Conservation (phyloP, 78 protist genomes). For the Dictyostelium intermedium region DNA sequence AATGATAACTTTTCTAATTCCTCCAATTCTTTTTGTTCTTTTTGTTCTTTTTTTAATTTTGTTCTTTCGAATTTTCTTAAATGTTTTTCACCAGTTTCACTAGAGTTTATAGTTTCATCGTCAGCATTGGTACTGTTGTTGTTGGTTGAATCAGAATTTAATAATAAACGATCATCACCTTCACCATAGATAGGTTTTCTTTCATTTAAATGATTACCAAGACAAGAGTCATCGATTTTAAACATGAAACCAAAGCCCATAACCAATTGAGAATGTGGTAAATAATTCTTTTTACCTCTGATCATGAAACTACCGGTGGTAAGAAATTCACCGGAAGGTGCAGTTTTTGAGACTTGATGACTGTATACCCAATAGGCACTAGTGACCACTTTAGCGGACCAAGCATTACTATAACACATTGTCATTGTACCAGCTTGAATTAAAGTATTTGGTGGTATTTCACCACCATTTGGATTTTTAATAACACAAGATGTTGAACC, state of each 20-base stretch:
- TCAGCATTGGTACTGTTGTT: background rate
- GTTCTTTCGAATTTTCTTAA: constrained; percentile 72
- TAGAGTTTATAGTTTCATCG: background rate
- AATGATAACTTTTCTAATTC: background rate
- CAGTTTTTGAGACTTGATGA: constrained; percentile 95
- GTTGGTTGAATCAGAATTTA: background rate
- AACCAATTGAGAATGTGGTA: constrained; percentile 90
- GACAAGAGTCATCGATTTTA: constrained; percentile 76
- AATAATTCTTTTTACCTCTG: constrained; percentile 92
- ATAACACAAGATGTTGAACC: constrained; percentile 94
- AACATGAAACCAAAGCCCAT: constrained; percentile 96
- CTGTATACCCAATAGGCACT: constrained; percentile 96
- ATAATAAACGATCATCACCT: background rate
- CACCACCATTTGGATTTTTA: constrained; percentile 83
- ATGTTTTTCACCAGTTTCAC: constrained; percentile 18
- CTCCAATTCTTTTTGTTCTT: constrained; percentile 37
- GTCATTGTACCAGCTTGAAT: constrained; percentile 89
- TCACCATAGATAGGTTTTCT: background rate
- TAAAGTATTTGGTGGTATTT: constrained; percentile 83
- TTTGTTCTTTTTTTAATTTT: constrained; percentile 57
- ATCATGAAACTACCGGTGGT: constrained; percentile 95
- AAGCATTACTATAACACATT: constrained; percentile 88
- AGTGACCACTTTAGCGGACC: constrained; percentile 93
- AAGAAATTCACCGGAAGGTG: constrained; percentile 96
- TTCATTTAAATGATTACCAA: constrained; percentile 73